Base-by-base conservation (phyloP, 140 eudicot genomes). In the Bidens hawaiensis region DNA sequence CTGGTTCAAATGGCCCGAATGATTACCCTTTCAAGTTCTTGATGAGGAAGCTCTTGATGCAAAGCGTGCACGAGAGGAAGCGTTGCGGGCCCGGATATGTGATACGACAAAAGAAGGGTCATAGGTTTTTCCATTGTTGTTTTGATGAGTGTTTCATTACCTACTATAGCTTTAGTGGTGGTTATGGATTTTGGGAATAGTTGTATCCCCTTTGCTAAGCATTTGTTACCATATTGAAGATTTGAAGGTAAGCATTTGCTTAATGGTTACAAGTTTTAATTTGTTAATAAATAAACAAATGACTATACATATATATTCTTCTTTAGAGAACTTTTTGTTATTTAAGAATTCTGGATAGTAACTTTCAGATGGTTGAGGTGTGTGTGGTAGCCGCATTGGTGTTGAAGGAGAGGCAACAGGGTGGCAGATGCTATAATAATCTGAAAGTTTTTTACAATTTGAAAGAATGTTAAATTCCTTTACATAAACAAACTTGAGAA, bases 31-130 rank as follows among this genome's bases (percentile, higher is more conserved):
- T 51, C 83, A 61, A 74, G 72, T 86, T 18, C 87, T 90, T 25
- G 94, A 90, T 9, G 94, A 90, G 67, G 94, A 90, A 83, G 97
- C 95, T 5, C 73, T 76, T 47, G 94, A 94, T 36, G 90, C 87
- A 64, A 90, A 90, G 57, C 83, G 67, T 18, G 95, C 85, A 16
- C 85, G 80, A 19, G 94, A 86, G 80, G 69, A 90, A 52, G 65
- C 73, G 57, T 27, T 86, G 18, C 79, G 68, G 27, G 90, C 75
- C 9, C 83, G 70, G 21, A 80, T 82, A 60, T 86, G 67, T 74
- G 84, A 76, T 55, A 49, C 75, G 31, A 68, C 76, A 43, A 82
- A 85, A 62, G 95, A 81, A 71, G 80, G 81, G 59, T 74, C 88
- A 7, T 81, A 67, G 26, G 47, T 50, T 41, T 50, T 71, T n/a